Percentiles rank a stretch among this genome's conserved stretches.
phyloP scores from a whole-genome alignment of 2,329 filamentous ascomycete genomes.

The Calonectria henricotiae region DNA sequence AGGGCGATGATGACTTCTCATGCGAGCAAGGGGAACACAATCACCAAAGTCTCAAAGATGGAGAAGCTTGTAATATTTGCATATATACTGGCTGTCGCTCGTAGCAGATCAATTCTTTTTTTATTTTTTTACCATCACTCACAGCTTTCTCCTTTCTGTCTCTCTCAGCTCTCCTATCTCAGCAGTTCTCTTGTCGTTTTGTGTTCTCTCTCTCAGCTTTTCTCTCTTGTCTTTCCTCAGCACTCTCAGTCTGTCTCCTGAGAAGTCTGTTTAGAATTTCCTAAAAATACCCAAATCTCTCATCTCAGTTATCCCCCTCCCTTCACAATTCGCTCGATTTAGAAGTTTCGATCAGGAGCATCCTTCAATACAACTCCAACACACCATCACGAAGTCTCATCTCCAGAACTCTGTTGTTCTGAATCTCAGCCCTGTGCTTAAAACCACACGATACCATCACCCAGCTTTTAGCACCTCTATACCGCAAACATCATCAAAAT shows the following conservation, averaged over 20 bases:
- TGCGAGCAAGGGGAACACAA: background rate
- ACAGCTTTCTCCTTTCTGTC: constrained; percentile 31
- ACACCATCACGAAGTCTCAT: background rate
- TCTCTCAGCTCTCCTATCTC: constrained; percentile 32
- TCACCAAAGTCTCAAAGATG: background rate
- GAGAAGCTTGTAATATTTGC: background rate
- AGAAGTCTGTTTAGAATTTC: constrained; percentile 18
- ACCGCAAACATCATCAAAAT: constrained; percentile 36
- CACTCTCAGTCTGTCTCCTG: constrained; percentile 25
- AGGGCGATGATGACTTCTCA: constrained; percentile 16
- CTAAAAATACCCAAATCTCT: constrained; percentile 6
- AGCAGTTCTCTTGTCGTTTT: constrained; percentile 23
- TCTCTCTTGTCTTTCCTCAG: constrained; percentile 17
- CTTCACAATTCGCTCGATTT: constrained; percentile 6
- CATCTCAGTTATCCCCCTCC: background rate
- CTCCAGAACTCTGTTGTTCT: constrained; percentile 21
- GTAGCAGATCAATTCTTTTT: constrained; percentile 11
- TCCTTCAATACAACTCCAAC: constrained; percentile 2
- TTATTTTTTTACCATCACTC: constrained; percentile 20
- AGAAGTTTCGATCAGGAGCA: constrained; percentile 1
- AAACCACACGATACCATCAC: background rate
- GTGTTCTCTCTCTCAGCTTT: constrained; percentile 20
- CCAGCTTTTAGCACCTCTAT: constrained; percentile 4
- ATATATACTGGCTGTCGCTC: constrained; percentile 19
- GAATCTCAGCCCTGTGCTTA: constrained; percentile 4